Conservation (phyloP, 257 asterid species). For the Scutellaria galericulata region DNA sequence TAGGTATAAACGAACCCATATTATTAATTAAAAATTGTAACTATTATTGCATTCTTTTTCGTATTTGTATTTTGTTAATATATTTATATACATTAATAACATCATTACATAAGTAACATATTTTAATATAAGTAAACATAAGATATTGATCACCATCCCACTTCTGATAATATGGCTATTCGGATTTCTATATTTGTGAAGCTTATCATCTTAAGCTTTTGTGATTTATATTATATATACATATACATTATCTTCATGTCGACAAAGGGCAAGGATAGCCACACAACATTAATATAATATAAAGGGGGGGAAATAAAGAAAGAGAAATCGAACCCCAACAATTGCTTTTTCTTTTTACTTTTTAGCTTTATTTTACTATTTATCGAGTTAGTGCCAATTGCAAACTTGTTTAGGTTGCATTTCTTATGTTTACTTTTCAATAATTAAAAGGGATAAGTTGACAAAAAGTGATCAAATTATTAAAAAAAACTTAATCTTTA, state of each 20-base stretch:
- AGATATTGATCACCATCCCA: neutral
- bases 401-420: neutral
- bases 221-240: neutral
- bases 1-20: too few species aligned
- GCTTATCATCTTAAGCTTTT: constrained; percentile 1
- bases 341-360: neutral
- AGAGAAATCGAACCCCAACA: neutral
- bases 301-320: neutral
- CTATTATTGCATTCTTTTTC: too few species aligned
- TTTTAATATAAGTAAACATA: too few species aligned
- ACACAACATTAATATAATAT: neutral
- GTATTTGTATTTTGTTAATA: too few species aligned
- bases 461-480: neutral
- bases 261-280: constrained; percentile 20
- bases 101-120: too few species aligned
- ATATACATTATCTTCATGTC: neutral
- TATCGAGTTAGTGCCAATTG: neutral
- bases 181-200: neutral
- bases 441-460: neutral
- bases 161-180: neutral
- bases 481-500: neutral
- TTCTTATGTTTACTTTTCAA: neutral
- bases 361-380: neutral
- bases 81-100: too few species aligned
- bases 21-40: too few species aligned